Evolutionary conservation across 176 grass and related monocot species (phyloP).

Genomic region (Zoysia pacifica): DNA sequence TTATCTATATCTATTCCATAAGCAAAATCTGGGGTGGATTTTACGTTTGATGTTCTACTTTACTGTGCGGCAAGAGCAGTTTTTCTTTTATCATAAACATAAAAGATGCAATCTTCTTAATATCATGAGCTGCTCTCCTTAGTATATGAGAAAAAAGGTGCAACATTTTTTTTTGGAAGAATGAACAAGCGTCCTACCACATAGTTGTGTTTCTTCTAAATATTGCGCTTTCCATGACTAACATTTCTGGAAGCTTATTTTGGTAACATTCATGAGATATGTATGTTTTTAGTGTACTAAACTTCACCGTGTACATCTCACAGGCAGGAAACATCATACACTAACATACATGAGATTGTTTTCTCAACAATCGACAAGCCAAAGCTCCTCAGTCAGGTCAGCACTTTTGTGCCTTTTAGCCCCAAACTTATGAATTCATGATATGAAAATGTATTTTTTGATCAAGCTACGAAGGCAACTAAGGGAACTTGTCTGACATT

Average conservation of each 20-base stretch:
- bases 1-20: neutral
- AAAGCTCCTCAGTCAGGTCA: conserved; percentile 84
- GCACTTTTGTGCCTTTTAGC: conserved; percentile 26
- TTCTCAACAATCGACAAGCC: conserved; percentile 78
- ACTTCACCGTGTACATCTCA: conserved; percentile 12
- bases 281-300: neutral
- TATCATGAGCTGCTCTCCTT: too few species aligned
- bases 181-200: neutral
- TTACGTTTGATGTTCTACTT: too few species aligned
- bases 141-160: too few species aligned
- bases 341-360: conserved; percentile 71
- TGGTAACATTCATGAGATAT: neutral
- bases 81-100: conserved; percentile 14
- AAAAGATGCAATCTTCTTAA: neutral
- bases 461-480: conserved; percentile 16
- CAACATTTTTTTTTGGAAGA: too few species aligned
- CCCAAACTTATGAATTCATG: neutral
- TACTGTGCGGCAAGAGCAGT: neutral
- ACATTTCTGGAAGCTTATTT: conserved; percentile 29
- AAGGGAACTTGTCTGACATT: conserved; percentile 25
- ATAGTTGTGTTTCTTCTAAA: conserved; percentile 14
- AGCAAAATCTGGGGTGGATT: neutral
- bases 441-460: conserved; percentile 19
- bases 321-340: conserved; percentile 56
- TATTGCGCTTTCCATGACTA: conserved; percentile 30